Base-by-base conservation (phyloP, 163 green algal genomes). In the Chlamydomonas reinhardtii region DNA sequence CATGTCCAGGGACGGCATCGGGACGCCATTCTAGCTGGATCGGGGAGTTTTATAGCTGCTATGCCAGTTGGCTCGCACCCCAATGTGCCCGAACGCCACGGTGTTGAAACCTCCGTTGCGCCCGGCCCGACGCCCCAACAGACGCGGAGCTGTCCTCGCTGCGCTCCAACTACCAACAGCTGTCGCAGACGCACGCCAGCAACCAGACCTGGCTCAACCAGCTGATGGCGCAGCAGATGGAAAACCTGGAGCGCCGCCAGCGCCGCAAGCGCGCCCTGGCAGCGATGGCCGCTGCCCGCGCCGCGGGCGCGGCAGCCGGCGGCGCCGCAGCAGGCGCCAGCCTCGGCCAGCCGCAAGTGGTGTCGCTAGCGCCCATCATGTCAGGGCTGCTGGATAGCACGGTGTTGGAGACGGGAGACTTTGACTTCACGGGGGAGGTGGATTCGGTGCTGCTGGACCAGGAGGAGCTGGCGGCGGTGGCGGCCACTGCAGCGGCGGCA, bases 161-260 rank as follows among this genome's bases (percentile, higher is more conserved):
- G 15, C 68, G 69, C 12, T 54, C 54, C 2, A 79, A 35, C 34
- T 86, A 86, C 54, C 27, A 62, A 34, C 79, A 86, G 79, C 79
- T 86, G 9, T 79, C 69, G 12, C 52, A 72, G 25, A 39, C 24
- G 17, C 79, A 86, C 69, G 69, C 79, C 69, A 79, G 69, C 69
- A 72, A 61, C 69, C 79, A 86, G 69, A 73, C 24, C 54, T 86
- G 79, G 79, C 79, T 86, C 54, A 86, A 86, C 79, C 79, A 86
- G 54, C 69, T 86, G 6, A 56, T 86, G 29, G 20, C 9, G 0
- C 69, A 78, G 69, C 79, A 86, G 25, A 62, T 86, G 52, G 69
- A 73, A 15, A 4, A 25, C 17, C 54, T 77, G 22, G 79, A 86
- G 34, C 9, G 37, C 25, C 71, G 71, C 8, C 37, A 61, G 37